These are phyloP conservation scores for Metschnikowia similis DNA, from an alignment of 805 yeast genomes.

Conservation along the genomic window DNA sequence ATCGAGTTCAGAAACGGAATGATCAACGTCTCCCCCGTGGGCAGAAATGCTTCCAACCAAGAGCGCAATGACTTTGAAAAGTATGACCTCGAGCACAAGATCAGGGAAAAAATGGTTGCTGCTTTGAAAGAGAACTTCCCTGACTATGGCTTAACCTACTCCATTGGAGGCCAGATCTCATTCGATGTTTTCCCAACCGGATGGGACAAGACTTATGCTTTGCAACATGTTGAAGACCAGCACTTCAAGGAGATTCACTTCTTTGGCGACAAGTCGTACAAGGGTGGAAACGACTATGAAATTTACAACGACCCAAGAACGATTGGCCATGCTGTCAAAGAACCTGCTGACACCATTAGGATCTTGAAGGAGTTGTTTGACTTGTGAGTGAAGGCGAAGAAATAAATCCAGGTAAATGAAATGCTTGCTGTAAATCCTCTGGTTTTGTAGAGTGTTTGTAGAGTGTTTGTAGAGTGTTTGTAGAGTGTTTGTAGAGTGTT, in stretches of 20 bases:
- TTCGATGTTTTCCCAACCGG: constrained; percentile 99
- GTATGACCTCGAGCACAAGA: constrained; percentile 72
- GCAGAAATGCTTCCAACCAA: constrained; percentile 93
- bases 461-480: too few relatives aligned
- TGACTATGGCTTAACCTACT: constrained; percentile 83
- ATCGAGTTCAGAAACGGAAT: constrained; percentile 99
- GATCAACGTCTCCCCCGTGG: constrained; percentile 97
- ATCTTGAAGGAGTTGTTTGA: constrained; percentile 81
- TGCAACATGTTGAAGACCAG: constrained; percentile 85
- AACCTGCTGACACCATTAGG: constrained; percentile 84
- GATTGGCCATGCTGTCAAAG: constrained; percentile 87
- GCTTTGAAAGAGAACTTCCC: constrained; percentile 83
- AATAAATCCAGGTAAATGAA: too few relatives aligned
- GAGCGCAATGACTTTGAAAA: constrained; percentile 92
- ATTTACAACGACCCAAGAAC: constrained; percentile 90
- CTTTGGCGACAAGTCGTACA: constrained; percentile 96
- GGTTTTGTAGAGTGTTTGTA: too few relatives aligned
- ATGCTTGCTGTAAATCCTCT: too few relatives aligned
- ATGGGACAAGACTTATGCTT: constrained; percentile 99
- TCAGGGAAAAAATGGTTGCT: constrained; percentile 79
- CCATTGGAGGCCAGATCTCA: constrained; percentile 99
- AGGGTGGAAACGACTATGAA: constrained; percentile 99
- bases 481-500: too few relatives aligned
- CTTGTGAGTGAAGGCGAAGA: constrained; percentile 25
- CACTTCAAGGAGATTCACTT: constrained; percentile 87